Percentiles rank a stretch among this genome's conserved stretches.
Evolutionary conservation across 441 rosid species (phyloP).

Genomic region (Euphorbia schlechtendalii): DNA sequence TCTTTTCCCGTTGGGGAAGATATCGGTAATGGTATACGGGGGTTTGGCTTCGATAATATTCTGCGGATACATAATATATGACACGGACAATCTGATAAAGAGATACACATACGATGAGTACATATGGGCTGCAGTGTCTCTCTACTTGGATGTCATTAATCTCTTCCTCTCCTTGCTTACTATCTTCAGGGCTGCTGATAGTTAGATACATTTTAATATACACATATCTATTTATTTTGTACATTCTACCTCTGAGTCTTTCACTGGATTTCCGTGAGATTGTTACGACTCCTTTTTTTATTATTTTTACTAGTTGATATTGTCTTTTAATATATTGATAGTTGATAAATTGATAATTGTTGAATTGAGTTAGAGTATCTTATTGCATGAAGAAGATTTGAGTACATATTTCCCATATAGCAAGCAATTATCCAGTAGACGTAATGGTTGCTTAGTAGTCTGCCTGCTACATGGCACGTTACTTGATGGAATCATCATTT

Average conservation of each 20-base stretch:
- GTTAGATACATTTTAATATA: not conserved
- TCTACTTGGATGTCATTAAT: conserved; percentile 67
- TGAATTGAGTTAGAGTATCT: too few relatives aligned
- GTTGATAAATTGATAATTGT: too few relatives aligned
- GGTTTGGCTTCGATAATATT: conserved; percentile 62
- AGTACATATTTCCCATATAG: too few relatives aligned
- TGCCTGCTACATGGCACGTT: too few relatives aligned
- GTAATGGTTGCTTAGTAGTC: too few relatives aligned
- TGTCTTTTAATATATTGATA: too few relatives aligned
- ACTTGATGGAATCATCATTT: too few relatives aligned
- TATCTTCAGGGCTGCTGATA: conserved; percentile 56
- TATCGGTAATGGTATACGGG: conserved; percentile 77
- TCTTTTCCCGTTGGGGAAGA: conserved; percentile 62
- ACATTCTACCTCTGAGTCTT: not conserved
- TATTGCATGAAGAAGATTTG: too few relatives aligned
- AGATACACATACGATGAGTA: conserved; percentile 71
- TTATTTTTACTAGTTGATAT: too few relatives aligned
- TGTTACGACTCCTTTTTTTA: too few relatives aligned
- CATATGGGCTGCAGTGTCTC: conserved; percentile 71
- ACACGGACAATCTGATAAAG: conserved; percentile 82
- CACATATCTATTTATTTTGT: too few relatives aligned
- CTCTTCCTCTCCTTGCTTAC: conserved; percentile 62
- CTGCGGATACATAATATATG: conserved; percentile 76
- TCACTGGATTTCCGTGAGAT: not conserved
- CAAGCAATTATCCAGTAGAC: too few relatives aligned